A percentile compares a stretch with the other conserved stretches of the same genome.
phyloP scores from a whole-genome alignment of 305 asterid genomes.

The Lippia alba region DNA sequence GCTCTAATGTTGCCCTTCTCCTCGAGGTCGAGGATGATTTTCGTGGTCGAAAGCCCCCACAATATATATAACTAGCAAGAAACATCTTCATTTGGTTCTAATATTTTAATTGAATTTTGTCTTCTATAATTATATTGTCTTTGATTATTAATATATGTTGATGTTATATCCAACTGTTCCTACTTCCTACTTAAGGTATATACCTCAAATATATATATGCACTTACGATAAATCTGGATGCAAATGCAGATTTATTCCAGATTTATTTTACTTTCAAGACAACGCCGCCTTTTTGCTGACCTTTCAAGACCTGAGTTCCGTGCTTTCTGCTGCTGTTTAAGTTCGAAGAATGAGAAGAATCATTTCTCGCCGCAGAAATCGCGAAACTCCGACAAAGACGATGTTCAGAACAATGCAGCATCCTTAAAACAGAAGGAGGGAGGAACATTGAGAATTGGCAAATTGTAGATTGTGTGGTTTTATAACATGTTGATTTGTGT shows the following conservation, averaged over 20 bases:
- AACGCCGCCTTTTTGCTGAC: constrained; percentile 24
- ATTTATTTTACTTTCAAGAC: constrained; percentile 16
- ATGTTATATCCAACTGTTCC: background rate
- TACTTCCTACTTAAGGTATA: background rate
- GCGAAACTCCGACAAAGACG: constrained; percentile 17
- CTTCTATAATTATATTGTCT: background rate
- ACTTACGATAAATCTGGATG: constrained; percentile 19
- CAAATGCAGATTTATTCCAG: constrained; percentile 29
- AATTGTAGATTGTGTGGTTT: constrained; percentile 41
- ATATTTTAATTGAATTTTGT: background rate
- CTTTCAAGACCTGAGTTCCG: constrained; percentile 12
- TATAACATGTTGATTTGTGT: constrained; percentile 26
- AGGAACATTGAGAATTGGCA: constrained; percentile 28
- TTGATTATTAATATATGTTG: background rate
- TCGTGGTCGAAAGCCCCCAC: no score
- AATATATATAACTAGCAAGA: no score
- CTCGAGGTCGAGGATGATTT: background rate
- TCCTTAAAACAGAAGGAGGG: constrained; percentile 34
- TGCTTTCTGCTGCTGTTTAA: constrained; percentile 26
- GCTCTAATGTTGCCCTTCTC: background rate
- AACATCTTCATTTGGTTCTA: no score
- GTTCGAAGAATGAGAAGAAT: constrained; percentile 10
- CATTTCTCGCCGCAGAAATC: constrained; percentile 26
- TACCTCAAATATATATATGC: background rate
- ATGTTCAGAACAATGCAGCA: constrained; percentile 32